phyloP scores from a whole-genome alignment of 1,139 yeast genomes.

The Arxiozyma slooffiae region DNA sequence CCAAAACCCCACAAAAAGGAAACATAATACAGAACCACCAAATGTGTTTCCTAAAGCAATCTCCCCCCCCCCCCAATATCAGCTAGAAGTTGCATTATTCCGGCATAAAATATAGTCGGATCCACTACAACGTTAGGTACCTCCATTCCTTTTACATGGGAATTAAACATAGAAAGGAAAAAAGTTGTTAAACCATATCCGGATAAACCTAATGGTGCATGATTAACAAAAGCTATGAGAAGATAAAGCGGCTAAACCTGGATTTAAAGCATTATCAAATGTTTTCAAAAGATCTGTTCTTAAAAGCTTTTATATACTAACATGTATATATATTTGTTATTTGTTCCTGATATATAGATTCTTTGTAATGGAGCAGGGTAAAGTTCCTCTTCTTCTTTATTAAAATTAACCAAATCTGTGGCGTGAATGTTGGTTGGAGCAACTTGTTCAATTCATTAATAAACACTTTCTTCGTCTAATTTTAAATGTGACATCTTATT shows the following conservation, averaged over 20 bases:
- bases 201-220: conserved; percentile 76
- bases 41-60: conserved; percentile 71
- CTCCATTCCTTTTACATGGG: conserved; percentile 49
- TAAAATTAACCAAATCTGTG: background rate
- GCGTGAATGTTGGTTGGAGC: conserved; percentile 4
- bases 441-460: conserved; percentile 1
- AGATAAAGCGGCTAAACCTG: conserved; percentile 43
- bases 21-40: conserved; percentile 78
- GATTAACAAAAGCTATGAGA: conserved; percentile 69
- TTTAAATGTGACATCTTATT: background rate
- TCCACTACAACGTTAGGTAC: conserved; percentile 45
- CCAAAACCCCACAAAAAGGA: conserved; percentile 92
- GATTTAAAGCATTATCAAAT: conserved; percentile 50
- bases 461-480: conserved; percentile 1
- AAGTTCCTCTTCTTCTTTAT: background rate
- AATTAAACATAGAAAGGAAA: conserved; percentile 58
- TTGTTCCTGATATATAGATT: conserved; percentile 29
- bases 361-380: conserved; percentile 10
- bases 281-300: conserved; percentile 43
- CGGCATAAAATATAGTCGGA: conserved; percentile 61
- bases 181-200: conserved; percentile 82
- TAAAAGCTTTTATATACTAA: conserved; percentile 52
- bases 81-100: conserved; percentile 53
- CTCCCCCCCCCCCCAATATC: conserved; percentile 76
- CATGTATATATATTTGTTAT: conserved; percentile 45